Base-by-base conservation (phyloP, 2,329 filamentous ascomycete genomes). In the Hypoxylon sp. region DNA sequence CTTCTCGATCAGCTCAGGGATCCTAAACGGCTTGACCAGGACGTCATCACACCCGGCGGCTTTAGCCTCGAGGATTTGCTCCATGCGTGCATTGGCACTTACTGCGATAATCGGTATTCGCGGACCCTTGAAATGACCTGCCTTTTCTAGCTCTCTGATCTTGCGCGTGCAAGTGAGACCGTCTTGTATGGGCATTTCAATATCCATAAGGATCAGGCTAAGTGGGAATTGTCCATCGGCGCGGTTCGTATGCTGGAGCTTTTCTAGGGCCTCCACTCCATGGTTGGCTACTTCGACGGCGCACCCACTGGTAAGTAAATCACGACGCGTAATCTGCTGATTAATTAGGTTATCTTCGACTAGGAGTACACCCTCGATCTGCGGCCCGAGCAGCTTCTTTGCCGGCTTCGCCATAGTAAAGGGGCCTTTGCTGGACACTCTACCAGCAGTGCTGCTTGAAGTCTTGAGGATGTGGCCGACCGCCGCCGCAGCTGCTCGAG, bases 111-210 rank as follows among this genome's bases (percentile, higher is more conserved):
- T 88, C 4, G 88, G 87, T 16, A 90, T 82, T 61, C 83, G 71
- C 2, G 84, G 83, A 14, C 82, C 82, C 12, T 75, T 78, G 3
- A 90, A 79, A 64, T 81, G 81, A 7, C 85, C 85, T 32, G 81
- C 77, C 40, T 77, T 78, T 75, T 91, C 88, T 59, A 91, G 76
- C 65, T 87, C 82, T 14, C 91, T 83, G 58, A 93, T 91, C 44
- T 83, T 82, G 30, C 83, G 82, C 11, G 89, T 89, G 73, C 89
- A 91, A 1, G 87, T 87, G 60, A 91, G 79, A 0, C 91, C 91
- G 70, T 92, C 89, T 82, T 91, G 90, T 14, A 92, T 79, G 1
- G 90, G 90, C 90, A 93, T 92, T 73, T 92, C 89, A 70, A 91
- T 87, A 71, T 93, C 91, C 90, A 93, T 93, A 18, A 93, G 80